Evolutionary conservation across 768 basidiomycete species (phyloP).

Genomic region (Punctularia strigosozonata): DNA sequence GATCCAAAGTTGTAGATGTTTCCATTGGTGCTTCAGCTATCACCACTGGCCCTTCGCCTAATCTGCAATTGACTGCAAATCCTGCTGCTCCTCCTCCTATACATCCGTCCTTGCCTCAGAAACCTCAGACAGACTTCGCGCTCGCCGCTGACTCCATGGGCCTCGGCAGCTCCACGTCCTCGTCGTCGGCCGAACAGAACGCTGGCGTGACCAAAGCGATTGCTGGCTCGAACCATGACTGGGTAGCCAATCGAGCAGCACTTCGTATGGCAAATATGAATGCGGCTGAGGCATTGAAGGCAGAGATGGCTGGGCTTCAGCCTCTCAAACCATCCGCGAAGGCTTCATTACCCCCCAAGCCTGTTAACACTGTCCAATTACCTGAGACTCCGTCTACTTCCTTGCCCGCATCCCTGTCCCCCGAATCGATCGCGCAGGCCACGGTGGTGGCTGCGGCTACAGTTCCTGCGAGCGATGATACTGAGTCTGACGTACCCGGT

Average conservation of each 20-base stretch:
- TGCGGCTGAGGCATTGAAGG: conserved; percentile 89
- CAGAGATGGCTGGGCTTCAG: conserved; percentile 58
- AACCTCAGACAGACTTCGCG: conserved; percentile 58
- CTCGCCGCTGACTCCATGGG: conserved; percentile 71
- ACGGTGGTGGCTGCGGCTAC: too few relatives aligned
- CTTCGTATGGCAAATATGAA: conserved; percentile 95
- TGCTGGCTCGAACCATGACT: conserved; percentile 79
- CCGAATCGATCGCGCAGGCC: too few relatives aligned
- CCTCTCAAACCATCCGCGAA: conserved; percentile 30
- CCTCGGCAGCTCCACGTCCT: conserved; percentile 49
- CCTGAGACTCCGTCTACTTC: too few relatives aligned
- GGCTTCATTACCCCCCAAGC: too few relatives aligned
- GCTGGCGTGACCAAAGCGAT: conserved; percentile 62
- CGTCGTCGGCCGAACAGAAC: conserved; percentile 43
- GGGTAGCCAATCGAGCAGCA: conserved; percentile 81
- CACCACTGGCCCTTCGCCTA: conserved; percentile 32
- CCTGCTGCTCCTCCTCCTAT: conserved; percentile 29
- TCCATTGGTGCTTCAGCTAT: conserved; percentile 21
- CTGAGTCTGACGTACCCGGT: too few relatives aligned
- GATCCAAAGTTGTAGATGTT: conserved; percentile 33
- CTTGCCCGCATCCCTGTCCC: too few relatives aligned
- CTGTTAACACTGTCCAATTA: too few relatives aligned
- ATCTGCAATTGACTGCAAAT: conserved; percentile 34
- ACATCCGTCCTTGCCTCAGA: conserved; percentile 53
- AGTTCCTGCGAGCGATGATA: too few relatives aligned